These are phyloP conservation scores for Hypoxylon perforatum DNA, from an alignment of 495 filamentous ascomycete genomes.

Conservation along the genomic window DNA sequence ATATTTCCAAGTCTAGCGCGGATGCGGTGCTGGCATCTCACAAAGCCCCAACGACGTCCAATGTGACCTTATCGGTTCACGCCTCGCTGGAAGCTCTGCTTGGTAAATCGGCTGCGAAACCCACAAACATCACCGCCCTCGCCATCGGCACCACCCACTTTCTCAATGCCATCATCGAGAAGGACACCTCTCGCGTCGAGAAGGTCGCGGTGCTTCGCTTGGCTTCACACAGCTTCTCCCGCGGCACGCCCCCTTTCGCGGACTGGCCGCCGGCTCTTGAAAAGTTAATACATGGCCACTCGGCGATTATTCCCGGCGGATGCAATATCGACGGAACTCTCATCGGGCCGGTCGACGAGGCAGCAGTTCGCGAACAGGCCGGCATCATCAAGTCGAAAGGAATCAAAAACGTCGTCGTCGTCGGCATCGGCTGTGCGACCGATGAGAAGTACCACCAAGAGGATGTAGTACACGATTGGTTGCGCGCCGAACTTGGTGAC, in stretches of 20 bases:
- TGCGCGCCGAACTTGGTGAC: slow-evolving; percentile 16
- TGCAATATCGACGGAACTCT: slow-evolving; percentile 55
- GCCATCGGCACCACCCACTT: slow-evolving; percentile 67
- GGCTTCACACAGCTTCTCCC: slow-evolving; percentile 54
- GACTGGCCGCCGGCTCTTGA: slow-evolving; percentile 52
- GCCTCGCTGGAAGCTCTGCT: slow-evolving; percentile 51
- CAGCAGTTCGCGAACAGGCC: slow-evolving; percentile 47
- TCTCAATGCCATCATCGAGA: slow-evolving; percentile 64
- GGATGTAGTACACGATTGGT: slow-evolving; percentile 38
- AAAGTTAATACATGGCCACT: slow-evolving; percentile 50
- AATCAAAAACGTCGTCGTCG: slow-evolving; percentile 50
- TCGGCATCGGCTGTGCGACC: slow-evolving; percentile 54
- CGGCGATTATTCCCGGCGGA: slow-evolving; percentile 54
- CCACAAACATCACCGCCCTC: slow-evolving; percentile 54
- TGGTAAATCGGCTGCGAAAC: slow-evolving; percentile 44
- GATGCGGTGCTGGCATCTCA: slow-evolving; percentile 32
- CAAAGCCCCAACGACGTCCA: slow-evolving; percentile 48
- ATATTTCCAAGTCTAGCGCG: slow-evolving; percentile 22
- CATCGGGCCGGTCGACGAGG: slow-evolving; percentile 44
- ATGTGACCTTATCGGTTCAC: slow-evolving; percentile 60
- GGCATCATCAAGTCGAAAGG: slow-evolving; percentile 47
- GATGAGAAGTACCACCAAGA: slow-evolving; percentile 52
- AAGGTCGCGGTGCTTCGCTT: slow-evolving; percentile 63
- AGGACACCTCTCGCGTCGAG: slow-evolving; percentile 57
- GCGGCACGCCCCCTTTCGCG: slow-evolving; percentile 57